Evolutionary conservation across 768 basidiomycete species (phyloP).

Genomic region (Naganishia vaughanmartiniae): DNA sequence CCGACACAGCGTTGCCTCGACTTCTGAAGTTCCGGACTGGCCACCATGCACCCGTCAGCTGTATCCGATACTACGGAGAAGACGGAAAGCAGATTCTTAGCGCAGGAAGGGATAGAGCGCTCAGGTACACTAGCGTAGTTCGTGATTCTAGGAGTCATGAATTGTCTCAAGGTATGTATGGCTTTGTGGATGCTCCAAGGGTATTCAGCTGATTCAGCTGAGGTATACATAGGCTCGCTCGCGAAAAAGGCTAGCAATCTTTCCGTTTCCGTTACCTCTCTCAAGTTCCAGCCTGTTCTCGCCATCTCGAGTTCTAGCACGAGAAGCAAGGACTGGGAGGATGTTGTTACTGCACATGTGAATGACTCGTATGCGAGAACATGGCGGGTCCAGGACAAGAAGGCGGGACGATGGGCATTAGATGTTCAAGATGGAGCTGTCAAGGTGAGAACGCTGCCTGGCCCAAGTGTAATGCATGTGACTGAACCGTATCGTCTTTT

Average conservation of each 20-base stretch:
- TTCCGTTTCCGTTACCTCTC: conserved; percentile 71
- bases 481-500: background rate
- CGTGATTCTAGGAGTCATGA: conserved; percentile 93
- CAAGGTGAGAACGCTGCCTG: conserved; percentile 59
- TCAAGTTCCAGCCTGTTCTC: conserved; percentile 80
- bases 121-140: conserved; percentile 87
- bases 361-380: conserved; percentile 79
- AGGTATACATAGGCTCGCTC: conserved; percentile 64
- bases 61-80: conserved; percentile 92
- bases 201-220: background rate
- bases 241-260: conserved; percentile 73
- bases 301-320: conserved; percentile 74
- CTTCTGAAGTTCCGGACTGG: conserved; percentile 89
- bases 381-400: conserved; percentile 82
- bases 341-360: conserved; percentile 83
- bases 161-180: conserved; percentile 70
- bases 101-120: conserved; percentile 74
- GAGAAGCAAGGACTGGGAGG: conserved; percentile 94
- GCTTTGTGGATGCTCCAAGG: conserved; percentile 48
- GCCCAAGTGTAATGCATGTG: background rate
- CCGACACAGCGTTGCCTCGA: conserved; percentile 77
- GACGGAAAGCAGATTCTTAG: conserved; percentile 93
- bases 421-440: conserved; percentile 65
- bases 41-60: conserved; percentile 83
- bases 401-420: conserved; percentile 71